Base-by-base conservation (phyloP, 2,329 filamentous ascomycete genomes). In the Paraconiothyrium sp. region DNA sequence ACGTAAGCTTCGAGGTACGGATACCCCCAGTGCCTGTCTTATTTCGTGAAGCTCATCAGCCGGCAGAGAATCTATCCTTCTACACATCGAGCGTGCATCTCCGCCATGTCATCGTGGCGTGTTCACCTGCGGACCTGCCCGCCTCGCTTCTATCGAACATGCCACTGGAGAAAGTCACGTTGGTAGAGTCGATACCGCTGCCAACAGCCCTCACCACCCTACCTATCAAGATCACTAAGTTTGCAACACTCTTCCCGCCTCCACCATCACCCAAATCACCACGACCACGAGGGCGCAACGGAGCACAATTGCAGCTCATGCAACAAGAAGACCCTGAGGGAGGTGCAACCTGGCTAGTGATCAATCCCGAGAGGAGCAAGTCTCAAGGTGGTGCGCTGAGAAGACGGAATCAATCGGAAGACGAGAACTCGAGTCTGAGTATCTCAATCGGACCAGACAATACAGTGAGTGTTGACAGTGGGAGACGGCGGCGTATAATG, bases 401-500 rank as follows among this genome's bases (percentile, higher is more conserved):
- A 54, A 32, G 68, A 52, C 60, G 73, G 57, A 67, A 66, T 6
- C 60, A 60, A 9, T 68, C 67, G 11, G 73, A 75, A 20, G 76
- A 78, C n/a, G 71, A 68, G 5, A 70, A 65, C n/a, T 72, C 69
- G 14, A 76, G 72, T 55, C 63, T 78, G 54, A 78, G 75, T 57
- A 78, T 78, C 39, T 73, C 69, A 13, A 77, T 78, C 39, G 76
- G 76, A 30, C 73, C 75, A 35, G 75, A 78, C 51, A 78, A 78
- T 34, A 77, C 75, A 1, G 75, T 78, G 5, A 77, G 73, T 54
- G 74, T 78, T n/a, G 76, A 77, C 54, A 77, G 74, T 55, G 76
- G 75, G 13, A 65, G 75, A 27, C 58, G 75, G 51, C 63, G 75
- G 57, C 67, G 76, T 6, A 57, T 76, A 16, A 72, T 78, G 69